Evolutionary conservation across 306 rosid species (phyloP), one percentile per base, ranked within the genome.

Genomic region (Prinsepia uniflora): DNA sequence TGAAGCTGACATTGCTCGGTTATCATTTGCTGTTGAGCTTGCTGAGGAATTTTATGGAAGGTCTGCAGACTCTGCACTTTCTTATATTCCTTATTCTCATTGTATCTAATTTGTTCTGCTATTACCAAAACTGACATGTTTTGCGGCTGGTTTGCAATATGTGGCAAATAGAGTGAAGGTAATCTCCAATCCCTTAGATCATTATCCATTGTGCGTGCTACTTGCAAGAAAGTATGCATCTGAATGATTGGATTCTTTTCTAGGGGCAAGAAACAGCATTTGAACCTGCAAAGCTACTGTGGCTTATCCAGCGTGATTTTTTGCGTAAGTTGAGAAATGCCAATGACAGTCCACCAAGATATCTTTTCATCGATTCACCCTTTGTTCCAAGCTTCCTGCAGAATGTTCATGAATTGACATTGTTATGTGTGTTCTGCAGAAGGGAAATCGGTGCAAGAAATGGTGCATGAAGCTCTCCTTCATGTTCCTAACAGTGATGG

Each of bases 11-110:
- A 91, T 94, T 59, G 88, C 96, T 77, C 81, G 99, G 70, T 80
- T 94, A 70, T 94, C 99, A 70, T 94, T 94, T 87, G 99, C 99
- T 39, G 96, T 94, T 70, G 97, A 94, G 82, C 99, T 94, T 68
- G 99, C 99, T 63, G 99, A 94, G 89, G 99, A 94, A 79, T 94
- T 94, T 77, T 91, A 91, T 72, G 97, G 97, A 89, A 94, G 98
- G 98, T 94, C 75, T 72, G 84, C 68, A 65, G 67, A 97, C 97
- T 94, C 75, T 72, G 84, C 68, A 65, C 65, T 73, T 46, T 34
- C 34, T 55, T 70, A 62, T 11, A 41, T 59, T 61, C 39, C 30
- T 63, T 52, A 6, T 13, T 54, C 47, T 30, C 5, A 0, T 63
- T 49, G 10, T 30, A 47, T 30, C 13, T 62, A 8, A 3, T 47